Evolutionary conservation across 805 yeast genomes (phyloP).

Genomic region (Sugiyamaella smithiae): DNA sequence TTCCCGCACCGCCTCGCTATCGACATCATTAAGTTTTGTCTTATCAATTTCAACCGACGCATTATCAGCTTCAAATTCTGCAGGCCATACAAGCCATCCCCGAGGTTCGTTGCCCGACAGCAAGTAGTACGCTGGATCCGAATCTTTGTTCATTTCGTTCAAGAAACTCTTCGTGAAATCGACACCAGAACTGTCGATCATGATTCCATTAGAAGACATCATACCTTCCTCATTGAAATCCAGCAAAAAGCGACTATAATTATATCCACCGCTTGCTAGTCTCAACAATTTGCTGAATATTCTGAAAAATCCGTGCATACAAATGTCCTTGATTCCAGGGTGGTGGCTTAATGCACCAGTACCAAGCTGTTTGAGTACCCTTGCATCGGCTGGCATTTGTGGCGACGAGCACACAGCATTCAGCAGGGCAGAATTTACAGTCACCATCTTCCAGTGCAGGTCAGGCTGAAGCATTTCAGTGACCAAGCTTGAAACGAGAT

Average conservation of each 20-base stretch:
- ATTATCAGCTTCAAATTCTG: slow-evolving; percentile 38
- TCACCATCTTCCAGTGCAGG: slow-evolving; percentile 26
- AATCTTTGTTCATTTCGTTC: slow-evolving; percentile 49
- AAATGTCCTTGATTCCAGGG: slow-evolving; percentile 61
- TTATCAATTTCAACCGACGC: slow-evolving; percentile 35
- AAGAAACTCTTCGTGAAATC: slow-evolving; percentile 44
- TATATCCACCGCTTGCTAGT: slow-evolving; percentile 48
- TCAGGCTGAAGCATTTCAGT: slow-evolving; percentile 8
- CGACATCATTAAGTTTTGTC: slow-evolving; percentile 30
- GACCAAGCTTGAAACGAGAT: slow-evolving; percentile 14
- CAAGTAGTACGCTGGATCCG: slow-evolving; percentile 58
- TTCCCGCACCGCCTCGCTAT: slow-evolving; percentile 39
- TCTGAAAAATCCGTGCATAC: slow-evolving; percentile 58
- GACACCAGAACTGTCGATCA: slow-evolving; percentile 43
- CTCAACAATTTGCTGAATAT: slow-evolving; percentile 46
- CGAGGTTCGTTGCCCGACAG: slow-evolving; percentile 42
- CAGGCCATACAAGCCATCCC: slow-evolving; percentile 80
- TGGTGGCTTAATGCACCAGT: slow-evolving; percentile 42
- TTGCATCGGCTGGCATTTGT: slow-evolving; percentile 19
- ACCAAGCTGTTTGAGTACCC: slow-evolving; percentile 18
- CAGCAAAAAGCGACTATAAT: slow-evolving; percentile 36
- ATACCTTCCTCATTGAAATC: slow-evolving; percentile 38
- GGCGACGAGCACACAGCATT: slow-evolving; percentile 26
- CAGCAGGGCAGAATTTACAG: slow-evolving; percentile 21
- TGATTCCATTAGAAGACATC: slow-evolving; percentile 37